phyloP scores from a whole-genome alignment of 2,329 filamentous ascomycete genomes.

The Chalara sp. region DNA sequence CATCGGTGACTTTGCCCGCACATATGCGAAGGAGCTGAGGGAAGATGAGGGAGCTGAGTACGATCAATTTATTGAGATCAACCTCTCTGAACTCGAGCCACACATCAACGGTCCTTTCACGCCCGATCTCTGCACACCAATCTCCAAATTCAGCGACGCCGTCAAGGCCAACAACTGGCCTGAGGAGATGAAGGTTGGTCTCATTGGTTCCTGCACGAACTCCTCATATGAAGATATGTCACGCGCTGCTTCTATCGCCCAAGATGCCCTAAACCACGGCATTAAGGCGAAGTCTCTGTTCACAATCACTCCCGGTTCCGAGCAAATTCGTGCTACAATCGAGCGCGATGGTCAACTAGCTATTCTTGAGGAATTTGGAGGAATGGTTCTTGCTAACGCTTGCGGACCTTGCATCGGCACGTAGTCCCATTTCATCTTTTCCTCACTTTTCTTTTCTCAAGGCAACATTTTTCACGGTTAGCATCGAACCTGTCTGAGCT shows the following conservation, averaged over 20 bases:
- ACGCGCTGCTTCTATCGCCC: constrained; percentile 83
- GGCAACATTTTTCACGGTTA: too few species aligned
- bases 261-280: constrained; percentile 85
- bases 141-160: constrained; percentile 94
- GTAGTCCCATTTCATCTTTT: constrained; percentile 4
- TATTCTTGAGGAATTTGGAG: constrained; percentile 95
- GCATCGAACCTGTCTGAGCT: too few species aligned
- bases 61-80: constrained; percentile 93
- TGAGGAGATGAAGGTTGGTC: constrained; percentile 88
- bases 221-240: constrained; percentile 82
- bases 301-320: constrained; percentile 91
- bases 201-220: constrained; percentile 99
- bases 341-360: constrained; percentile 57
- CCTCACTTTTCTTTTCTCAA: too few species aligned
- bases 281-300: constrained; percentile 91
- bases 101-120: constrained; percentile 99
- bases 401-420: constrained; percentile 81
- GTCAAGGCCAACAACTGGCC: constrained; percentile 96
- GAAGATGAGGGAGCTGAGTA: constrained; percentile 90
- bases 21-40: constrained; percentile 77
- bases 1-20: constrained; percentile 84
- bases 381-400: constrained; percentile 89
- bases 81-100: constrained; percentile 89
- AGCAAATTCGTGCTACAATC: constrained; percentile 94
- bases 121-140: constrained; percentile 92